A percentile compares a stretch with the other conserved stretches of the same genome.
phyloP scores from a whole-genome alignment of 768 basidiomycete genomes.

The Tricholoma furcatifolium region DNA sequence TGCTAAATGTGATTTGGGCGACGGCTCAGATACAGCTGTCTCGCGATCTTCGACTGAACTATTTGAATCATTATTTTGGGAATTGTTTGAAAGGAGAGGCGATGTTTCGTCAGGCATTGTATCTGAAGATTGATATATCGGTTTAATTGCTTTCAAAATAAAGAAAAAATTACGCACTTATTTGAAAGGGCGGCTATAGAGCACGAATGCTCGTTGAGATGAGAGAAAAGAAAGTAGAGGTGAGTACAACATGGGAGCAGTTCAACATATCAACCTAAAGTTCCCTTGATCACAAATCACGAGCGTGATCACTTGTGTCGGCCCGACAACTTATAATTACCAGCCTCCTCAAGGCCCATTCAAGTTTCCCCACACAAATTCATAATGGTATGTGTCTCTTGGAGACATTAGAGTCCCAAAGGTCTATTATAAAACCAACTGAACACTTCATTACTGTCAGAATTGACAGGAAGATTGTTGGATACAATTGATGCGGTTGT shows the following conservation, averaged over 20 bases:
- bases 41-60: slow-evolving; percentile 12
- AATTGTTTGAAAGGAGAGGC: slow-evolving; percentile 24
- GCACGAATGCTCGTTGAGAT: neutral
- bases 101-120: slow-evolving; percentile 35
- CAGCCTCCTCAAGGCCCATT: too few species aligned
- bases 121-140: neutral
- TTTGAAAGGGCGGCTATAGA: neutral
- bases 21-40: slow-evolving; percentile 1
- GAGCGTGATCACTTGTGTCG: too few species aligned
- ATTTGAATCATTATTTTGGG: slow-evolving; percentile 10
- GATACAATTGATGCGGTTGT: neutral
- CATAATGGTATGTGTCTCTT: too few species aligned
- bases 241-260: slow-evolving; percentile 2
- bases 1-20: slow-evolving; percentile 21
- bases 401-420: too few species aligned
- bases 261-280: neutral
- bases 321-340: too few species aligned
- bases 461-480: neutral
- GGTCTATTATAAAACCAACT: too few species aligned
- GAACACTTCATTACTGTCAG: too few species aligned
- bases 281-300: too few species aligned
- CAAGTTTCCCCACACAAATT: too few species aligned
- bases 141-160: neutral
- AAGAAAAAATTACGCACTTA: neutral
- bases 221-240: slow-evolving; percentile 1